Evolutionary conservation across 192 early-diverging fungal species (phyloP).

Genomic region (Gaertneriomyces semiglobifer): DNA sequence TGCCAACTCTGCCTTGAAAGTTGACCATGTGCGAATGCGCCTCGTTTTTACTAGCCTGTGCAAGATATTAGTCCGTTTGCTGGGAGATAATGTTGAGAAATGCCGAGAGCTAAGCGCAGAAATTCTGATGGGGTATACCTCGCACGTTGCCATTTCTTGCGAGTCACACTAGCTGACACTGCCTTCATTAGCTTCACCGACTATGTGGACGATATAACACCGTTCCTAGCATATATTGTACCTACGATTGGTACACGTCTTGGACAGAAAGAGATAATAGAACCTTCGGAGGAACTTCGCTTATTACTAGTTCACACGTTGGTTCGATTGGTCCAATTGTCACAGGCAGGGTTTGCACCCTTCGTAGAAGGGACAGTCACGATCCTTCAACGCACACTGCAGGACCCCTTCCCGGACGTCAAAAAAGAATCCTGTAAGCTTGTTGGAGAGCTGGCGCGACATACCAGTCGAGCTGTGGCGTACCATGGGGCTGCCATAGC

Average conservation of each 20-base stretch:
- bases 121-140: slow-evolving; percentile 35
- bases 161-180: background rate
- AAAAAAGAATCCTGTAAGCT: slow-evolving; percentile 55
- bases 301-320: slow-evolving; percentile 40
- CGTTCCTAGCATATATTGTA: slow-evolving; percentile 39
- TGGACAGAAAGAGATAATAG: slow-evolving; percentile 40
- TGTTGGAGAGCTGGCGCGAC: slow-evolving; percentile 27
- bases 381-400: slow-evolving; percentile 38
- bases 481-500: slow-evolving; percentile 36
- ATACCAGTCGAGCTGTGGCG: slow-evolving; percentile 19
- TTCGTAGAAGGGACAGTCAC: slow-evolving; percentile 50
- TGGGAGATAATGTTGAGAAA: slow-evolving; percentile 48
- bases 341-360: slow-evolving; percentile 34
- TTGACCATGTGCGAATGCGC: slow-evolving; percentile 5
- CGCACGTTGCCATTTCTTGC: background rate
- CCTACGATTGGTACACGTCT: slow-evolving; percentile 45
- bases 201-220: slow-evolving; percentile 24
- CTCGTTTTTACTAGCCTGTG: slow-evolving; percentile 26
- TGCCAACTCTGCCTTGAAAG: background rate
- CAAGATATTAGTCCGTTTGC: slow-evolving; percentile 32
- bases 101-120: slow-evolving; percentile 39
- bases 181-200: slow-evolving; percentile 25
- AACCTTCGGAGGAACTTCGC: slow-evolving; percentile 55
- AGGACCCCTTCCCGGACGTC: slow-evolving; percentile 54
- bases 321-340: slow-evolving; percentile 19